Percentiles rank a stretch among this genome's conserved stretches.
phyloP scores from a whole-genome alignment of 768 basidiomycete species.

The Mycena galericulata region DNA sequence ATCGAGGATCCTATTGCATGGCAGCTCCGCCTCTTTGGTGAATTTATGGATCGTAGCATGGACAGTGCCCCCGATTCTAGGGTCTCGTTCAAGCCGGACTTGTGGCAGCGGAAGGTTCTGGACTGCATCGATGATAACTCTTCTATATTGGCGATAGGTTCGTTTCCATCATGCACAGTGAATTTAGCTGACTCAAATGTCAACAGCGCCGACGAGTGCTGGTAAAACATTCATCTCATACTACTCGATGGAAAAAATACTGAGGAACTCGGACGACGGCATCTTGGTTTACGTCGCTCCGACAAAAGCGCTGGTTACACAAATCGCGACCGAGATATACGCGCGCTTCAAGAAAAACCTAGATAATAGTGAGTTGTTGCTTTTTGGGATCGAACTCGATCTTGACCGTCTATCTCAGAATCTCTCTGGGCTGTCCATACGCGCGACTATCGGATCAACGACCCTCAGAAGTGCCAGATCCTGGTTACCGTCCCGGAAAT shows the following conservation, averaged over 20 bases:
- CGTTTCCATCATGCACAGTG: constrained; percentile 33
- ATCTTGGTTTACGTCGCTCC: constrained; percentile 81
- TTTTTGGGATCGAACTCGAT: not conserved
- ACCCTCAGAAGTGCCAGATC: constrained; percentile 77
- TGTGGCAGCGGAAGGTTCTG: constrained; percentile 76
- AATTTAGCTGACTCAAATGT: not conserved
- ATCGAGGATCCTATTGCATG: constrained; percentile 68
- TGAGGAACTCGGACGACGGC: constrained; percentile 72
- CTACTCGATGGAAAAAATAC: constrained; percentile 80
- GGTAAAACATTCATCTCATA: constrained; percentile 85
- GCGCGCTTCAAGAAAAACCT: constrained; percentile 70
- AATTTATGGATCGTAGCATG: constrained; percentile 81
- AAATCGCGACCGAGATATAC: constrained; percentile 81
- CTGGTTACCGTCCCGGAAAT: constrained; percentile 82
- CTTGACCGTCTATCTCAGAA: constrained; percentile 49
- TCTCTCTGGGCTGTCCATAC: constrained; percentile 77
- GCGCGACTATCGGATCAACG: constrained; percentile 70
- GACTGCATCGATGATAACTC: constrained; percentile 69
- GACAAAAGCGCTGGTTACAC: constrained; percentile 79
- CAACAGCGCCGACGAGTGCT: constrained; percentile 73
- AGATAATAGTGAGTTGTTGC: constrained; percentile 53
- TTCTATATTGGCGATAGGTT: constrained; percentile 77
- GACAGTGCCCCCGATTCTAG: constrained; percentile 68
- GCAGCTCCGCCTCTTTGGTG: constrained; percentile 78
- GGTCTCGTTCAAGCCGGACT: constrained; percentile 75